phyloP scores from a whole-genome alignment of 2,329 filamentous ascomycete species.

The Colletotrichum endophyticum region DNA sequence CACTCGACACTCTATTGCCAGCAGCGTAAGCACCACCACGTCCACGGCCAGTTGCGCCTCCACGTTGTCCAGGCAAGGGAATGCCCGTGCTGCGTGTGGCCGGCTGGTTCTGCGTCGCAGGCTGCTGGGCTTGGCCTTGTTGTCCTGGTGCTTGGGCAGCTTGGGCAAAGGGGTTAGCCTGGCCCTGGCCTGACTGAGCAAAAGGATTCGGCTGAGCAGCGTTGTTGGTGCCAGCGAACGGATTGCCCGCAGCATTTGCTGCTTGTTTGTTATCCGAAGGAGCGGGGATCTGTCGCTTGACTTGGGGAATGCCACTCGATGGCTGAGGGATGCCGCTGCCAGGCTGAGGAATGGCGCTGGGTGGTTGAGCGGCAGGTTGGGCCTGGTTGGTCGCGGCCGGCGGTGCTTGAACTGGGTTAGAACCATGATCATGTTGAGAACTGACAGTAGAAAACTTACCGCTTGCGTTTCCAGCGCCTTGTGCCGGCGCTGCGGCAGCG shows the following conservation, averaged over 20 bases:
- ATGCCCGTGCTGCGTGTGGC: slow-evolving; percentile 31
- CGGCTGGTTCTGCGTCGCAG: neutral
- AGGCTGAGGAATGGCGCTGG: neutral
- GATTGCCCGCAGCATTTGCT: neutral
- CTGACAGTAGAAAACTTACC: slow-evolving; percentile 17
- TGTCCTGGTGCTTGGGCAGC: neutral
- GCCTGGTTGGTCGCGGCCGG: neutral
- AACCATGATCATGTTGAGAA: neutral
- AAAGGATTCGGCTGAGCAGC: neutral
- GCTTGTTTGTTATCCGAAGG: neutral
- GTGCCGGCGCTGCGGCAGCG: slow-evolving; percentile 12
- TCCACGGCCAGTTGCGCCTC: slow-evolving; percentile 35
- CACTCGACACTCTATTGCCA: slow-evolving; percentile 38
- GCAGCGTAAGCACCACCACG: slow-evolving; percentile 44
- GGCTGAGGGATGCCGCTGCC: slow-evolving; percentile 3
- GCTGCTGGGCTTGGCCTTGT: slow-evolving; percentile 9
- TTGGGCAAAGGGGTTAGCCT: slow-evolving; percentile 17
- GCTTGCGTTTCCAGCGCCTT: slow-evolving; percentile 17
- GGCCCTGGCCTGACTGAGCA: neutral
- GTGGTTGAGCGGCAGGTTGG: neutral
- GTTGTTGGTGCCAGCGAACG: slow-evolving; percentile 2
- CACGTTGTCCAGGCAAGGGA: slow-evolving; percentile 44
- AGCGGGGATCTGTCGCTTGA: neutral
- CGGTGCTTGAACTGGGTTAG: neutral
- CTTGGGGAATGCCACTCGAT: slow-evolving; percentile 3